Base-by-base conservation (phyloP, 148 eudicot genomes). In the Fagopyrum homotropicum region DNA sequence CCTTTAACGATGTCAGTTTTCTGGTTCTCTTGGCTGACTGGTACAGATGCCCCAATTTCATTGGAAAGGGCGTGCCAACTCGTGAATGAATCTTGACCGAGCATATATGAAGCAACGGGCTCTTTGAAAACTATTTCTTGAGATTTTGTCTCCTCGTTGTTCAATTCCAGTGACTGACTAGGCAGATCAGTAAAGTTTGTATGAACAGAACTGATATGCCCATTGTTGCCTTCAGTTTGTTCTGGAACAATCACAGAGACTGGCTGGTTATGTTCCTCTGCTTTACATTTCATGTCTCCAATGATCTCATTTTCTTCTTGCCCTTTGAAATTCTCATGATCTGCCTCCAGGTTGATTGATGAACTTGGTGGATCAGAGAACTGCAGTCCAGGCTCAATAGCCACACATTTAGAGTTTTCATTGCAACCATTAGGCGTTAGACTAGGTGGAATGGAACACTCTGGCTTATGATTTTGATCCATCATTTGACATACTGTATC, bases 1-100 rank as follows among this genome's bases (percentile, higher is more conserved):
- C 60, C 78, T 77, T 69, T 83, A 72, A 76, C 60, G 55, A 75
- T 80, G 8, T 75, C 84, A 73, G 73, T 45, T 5, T 76, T 78
- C 30, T 81, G 75, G 75, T 81, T 83, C 15, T 79, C 84, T 47
- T 82, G 59, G 72, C 80, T 82, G 77, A 79, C 74, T 50, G 88
- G 85, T 46, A 79, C 79, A 50, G 80, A 29, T 45, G 82, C 77
- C 51, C 40, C 77, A 14, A 82, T 17, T 57, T 72, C 82, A 14
- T 9, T 61, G 48, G 79, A 46, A 49, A 80, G 73, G 49, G 79
- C 57, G 49, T 63, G 79, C 83, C 85, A 85, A 73, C 75, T 80
- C 30, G 79, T 73, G 46, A 76, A 80, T 26, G 84, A 85, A 77
- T 77, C 82, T 57, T 83, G 86, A 72, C 73, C 81, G 43, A 79